Percentiles rank a stretch among this genome's conserved stretches.
phyloP scores from a whole-genome alignment of 306 rosid species.

The Betula pendula region DNA sequence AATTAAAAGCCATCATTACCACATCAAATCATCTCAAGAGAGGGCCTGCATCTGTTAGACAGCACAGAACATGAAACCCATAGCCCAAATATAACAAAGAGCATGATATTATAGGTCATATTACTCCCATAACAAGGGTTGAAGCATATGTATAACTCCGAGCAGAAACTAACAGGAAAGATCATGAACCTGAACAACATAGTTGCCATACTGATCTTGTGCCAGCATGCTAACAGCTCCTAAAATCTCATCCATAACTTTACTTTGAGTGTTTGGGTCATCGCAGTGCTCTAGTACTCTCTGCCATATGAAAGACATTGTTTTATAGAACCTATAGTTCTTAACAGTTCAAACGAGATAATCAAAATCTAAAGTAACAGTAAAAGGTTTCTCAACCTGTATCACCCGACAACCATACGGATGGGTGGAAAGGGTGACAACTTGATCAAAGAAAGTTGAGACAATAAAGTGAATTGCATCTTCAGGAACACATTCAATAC shows the following conservation, averaged over 20 bases:
- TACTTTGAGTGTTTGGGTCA: constrained; percentile 63
- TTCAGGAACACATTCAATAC: constrained; percentile 96
- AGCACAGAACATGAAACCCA: neutral
- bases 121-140: neutral
- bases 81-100: neutral
- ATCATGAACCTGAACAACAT: constrained; percentile 82
- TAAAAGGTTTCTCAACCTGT: constrained; percentile 47
- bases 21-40: neutral
- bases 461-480: constrained; percentile 73
- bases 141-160: neutral
- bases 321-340: neutral
- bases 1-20: neutral
- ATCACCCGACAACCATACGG: constrained; percentile 98
- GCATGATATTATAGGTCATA: neutral
- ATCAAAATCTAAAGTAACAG: neutral
- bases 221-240: constrained; percentile 95
- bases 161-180: constrained; percentile 19
- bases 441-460: constrained; percentile 87
- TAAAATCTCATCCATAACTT: constrained; percentile 92
- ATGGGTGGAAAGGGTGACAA: constrained; percentile 87
- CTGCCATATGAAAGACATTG: constrained; percentile 41
- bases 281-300: constrained; percentile 90
- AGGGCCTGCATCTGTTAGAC: neutral
- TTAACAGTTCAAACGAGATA: neutral
- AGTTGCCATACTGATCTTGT: constrained; percentile 96